These are phyloP conservation scores for Zychaea mexicana DNA, from an alignment of 371 early-diverging fungal species.

Conservation along the genomic window DNA sequence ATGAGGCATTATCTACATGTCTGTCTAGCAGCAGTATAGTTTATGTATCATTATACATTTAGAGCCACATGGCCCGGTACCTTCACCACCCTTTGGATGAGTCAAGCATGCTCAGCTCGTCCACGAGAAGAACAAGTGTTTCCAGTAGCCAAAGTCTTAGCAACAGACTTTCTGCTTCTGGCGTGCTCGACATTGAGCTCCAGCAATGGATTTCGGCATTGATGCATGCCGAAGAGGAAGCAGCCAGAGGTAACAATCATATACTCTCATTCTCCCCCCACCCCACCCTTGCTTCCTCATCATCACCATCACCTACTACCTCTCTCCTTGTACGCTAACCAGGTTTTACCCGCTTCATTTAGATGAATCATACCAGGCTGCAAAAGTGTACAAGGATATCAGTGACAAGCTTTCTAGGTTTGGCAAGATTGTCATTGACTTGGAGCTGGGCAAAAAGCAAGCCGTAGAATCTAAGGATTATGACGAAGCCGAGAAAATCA, in stretches of 20 bases:
- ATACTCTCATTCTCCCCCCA: no score
- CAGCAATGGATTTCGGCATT: conserved; percentile 44
- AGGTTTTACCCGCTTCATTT: neutral
- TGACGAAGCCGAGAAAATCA: conserved; percentile 73
- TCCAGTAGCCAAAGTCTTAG: conserved; percentile 40
- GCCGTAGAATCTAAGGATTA: conserved; percentile 75
- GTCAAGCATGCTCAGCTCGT: conserved; percentile 41
- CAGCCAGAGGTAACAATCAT: conserved; percentile 31
- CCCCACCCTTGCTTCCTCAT: neutral
- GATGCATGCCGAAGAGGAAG: conserved; percentile 38
- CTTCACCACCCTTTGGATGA: conserved; percentile 32
- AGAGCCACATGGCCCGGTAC: conserved; percentile 31
- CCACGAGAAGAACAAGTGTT: conserved; percentile 47
- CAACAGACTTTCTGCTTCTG: conserved; percentile 25
- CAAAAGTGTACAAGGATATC: conserved; percentile 54
- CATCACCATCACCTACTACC: no score
- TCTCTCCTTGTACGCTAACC: no score
- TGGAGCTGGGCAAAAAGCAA: conserved; percentile 59
- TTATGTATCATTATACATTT: neutral
- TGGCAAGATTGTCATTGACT: conserved; percentile 60
- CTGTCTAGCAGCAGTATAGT: no score
- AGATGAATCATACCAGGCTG: conserved; percentile 36
- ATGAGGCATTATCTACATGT: no score
- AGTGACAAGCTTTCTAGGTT: conserved; percentile 34
- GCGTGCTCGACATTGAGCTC: conserved; percentile 38